These are phyloP conservation scores for Akanthomyces dipterigenus DNA, from an alignment of 2,329 filamentous ascomycete genomes.

Conservation along the genomic window DNA sequence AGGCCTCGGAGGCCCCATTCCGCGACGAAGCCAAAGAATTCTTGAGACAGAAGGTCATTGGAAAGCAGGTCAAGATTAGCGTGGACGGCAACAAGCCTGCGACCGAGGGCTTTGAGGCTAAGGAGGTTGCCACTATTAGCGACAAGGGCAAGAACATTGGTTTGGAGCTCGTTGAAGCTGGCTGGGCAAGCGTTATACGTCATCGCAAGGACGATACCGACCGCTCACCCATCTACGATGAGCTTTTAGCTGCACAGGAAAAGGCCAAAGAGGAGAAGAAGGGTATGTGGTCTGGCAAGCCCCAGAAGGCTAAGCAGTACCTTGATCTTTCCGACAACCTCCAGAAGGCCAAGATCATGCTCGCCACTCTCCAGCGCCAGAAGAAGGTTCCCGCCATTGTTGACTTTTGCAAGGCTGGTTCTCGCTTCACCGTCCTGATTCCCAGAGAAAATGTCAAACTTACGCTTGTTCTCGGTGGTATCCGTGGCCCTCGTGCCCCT, in stretches of 20 bases:
- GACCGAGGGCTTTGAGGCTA: slow-evolving; percentile 84
- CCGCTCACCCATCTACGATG: slow-evolving; percentile 88
- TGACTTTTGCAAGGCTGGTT: slow-evolving; percentile 96
- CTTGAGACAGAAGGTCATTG: slow-evolving; percentile 85
- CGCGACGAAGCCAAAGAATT: slow-evolving; percentile 94
- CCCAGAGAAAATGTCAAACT: slow-evolving; percentile 91
- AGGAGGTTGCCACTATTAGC: slow-evolving; percentile 85
- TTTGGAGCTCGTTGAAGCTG: slow-evolving; percentile 78
- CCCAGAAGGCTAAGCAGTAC: slow-evolving; percentile 74
- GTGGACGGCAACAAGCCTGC: slow-evolving; percentile 89
- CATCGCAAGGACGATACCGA: slow-evolving; percentile 94
- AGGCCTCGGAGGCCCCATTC: slow-evolving; percentile 82
- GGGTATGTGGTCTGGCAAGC: slow-evolving; percentile 91
- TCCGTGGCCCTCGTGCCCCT: slow-evolving; percentile 82
- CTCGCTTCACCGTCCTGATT: slow-evolving; percentile 84
- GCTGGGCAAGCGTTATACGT: slow-evolving; percentile 88
- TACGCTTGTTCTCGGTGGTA: slow-evolving; percentile 88
- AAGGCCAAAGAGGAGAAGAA: slow-evolving; percentile 80
- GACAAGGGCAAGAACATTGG: slow-evolving; percentile 83
- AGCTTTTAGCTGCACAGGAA: slow-evolving; percentile 73
- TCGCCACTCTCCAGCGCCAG: slow-evolving; percentile 80
- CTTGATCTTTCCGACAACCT: slow-evolving; percentile 86
- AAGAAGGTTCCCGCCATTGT: slow-evolving; percentile 90
- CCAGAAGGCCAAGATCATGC: slow-evolving; percentile 92
- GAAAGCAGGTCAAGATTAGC: slow-evolving; percentile 85